Conservation (phyloP, 2,329 filamentous ascomycete species). For the Exophiala mesophila region DNA sequence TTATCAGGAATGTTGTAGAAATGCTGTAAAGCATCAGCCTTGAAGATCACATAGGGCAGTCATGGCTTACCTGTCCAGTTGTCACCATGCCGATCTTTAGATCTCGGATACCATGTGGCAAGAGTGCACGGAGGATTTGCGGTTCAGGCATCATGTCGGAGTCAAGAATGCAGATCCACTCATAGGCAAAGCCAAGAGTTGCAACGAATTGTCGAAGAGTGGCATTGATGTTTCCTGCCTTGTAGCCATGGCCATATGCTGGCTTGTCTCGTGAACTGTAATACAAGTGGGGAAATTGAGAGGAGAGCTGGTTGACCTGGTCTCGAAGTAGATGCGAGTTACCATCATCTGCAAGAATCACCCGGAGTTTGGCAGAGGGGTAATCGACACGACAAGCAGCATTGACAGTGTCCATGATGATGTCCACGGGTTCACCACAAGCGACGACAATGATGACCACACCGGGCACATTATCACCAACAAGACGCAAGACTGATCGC, state of each 20-base stretch:
- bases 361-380: constrained; percentile 47
- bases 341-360: constrained; percentile 51
- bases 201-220: constrained; percentile 16
- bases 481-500: constrained; percentile 15
- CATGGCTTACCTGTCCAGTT: constrained; percentile 27
- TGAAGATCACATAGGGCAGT: neutral
- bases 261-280: constrained; percentile 41
- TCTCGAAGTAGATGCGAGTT: constrained; percentile 33
- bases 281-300: constrained; percentile 35
- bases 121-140: constrained; percentile 33
- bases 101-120: constrained; percentile 33
- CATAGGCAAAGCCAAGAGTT: constrained; percentile 46
- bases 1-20: constrained; percentile 29
- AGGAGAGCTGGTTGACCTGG: constrained; percentile 32
- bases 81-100: constrained; percentile 31
- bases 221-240: constrained; percentile 45
- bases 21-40: constrained; percentile 15
- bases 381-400: constrained; percentile 51
- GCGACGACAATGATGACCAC: constrained; percentile 54
- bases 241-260: constrained; percentile 35
- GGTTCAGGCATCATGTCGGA: constrained; percentile 55
- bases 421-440: constrained; percentile 52
- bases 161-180: constrained; percentile 60
- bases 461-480: constrained; percentile 44
- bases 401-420: constrained; percentile 51